Evolutionary conservation across 805 yeast species (phyloP).

Genomic region (Zygoascus tannicola): DNA sequence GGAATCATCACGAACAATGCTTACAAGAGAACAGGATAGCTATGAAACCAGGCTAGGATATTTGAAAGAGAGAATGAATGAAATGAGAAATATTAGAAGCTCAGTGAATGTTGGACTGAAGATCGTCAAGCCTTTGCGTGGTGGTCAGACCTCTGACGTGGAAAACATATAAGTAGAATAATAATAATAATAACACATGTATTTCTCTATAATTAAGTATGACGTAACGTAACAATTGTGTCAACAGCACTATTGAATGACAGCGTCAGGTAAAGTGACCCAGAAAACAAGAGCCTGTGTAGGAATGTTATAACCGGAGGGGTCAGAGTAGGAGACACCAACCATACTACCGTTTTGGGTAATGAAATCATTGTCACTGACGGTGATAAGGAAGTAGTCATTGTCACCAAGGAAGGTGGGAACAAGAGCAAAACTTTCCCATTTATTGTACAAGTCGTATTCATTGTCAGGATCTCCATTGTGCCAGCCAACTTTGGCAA

Average conservation of each 20-base stretch:
- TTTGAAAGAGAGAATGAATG: constrained; percentile 13
- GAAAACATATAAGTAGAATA: background rate
- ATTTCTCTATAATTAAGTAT: too few species aligned
- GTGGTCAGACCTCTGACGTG: too few species aligned
- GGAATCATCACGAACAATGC: constrained; percentile 40
- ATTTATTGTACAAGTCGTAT: constrained; percentile 13
- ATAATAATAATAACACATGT: too few species aligned
- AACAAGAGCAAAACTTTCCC: constrained; percentile 14
- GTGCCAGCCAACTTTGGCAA: constrained; percentile 12
- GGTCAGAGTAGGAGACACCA: constrained; percentile 10
- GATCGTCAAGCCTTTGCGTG: constrained; percentile 55
- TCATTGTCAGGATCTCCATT: constrained; percentile 10
- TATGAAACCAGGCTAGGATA: constrained; percentile 33
- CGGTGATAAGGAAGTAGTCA: constrained; percentile 12
- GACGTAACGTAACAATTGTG: background rate
- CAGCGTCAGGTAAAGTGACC: constrained; percentile 8
- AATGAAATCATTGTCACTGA: constrained; percentile 16
- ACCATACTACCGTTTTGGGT: constrained; percentile 12
- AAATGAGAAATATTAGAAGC: constrained; percentile 5
- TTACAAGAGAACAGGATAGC: constrained; percentile 38
- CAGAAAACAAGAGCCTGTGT: constrained; percentile 15
- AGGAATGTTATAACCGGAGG: constrained; percentile 11
- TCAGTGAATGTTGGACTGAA: constrained; percentile 6
- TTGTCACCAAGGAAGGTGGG: constrained; percentile 9
- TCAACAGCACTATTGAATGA: background rate